Percentiles rank a stretch among this genome's conserved stretches.
Evolutionary conservation across 2,329 filamentous ascomycete species (phyloP).

Genomic region (Hypomyces perniciosus): DNA sequence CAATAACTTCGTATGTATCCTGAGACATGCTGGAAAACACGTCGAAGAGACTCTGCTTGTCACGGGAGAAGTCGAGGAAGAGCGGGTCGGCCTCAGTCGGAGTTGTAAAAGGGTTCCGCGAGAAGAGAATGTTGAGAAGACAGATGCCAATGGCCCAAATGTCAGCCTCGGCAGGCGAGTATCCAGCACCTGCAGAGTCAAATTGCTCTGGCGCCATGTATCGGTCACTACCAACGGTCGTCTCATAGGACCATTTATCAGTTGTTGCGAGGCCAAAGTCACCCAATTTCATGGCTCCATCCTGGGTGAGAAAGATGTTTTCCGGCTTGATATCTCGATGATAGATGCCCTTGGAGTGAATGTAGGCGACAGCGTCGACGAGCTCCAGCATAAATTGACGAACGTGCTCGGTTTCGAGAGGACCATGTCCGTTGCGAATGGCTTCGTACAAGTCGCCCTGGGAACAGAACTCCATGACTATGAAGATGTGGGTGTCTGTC

Average conservation of each 20-base stretch:
- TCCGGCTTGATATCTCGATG: constrained; percentile 99
- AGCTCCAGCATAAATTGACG: constrained; percentile 96
- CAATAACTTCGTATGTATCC: constrained; percentile 92
- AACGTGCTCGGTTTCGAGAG: constrained; percentile 91
- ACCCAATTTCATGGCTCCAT: constrained; percentile 89
- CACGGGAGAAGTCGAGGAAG: constrained; percentile 86
- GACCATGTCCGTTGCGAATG: constrained; percentile 81
- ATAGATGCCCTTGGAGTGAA: constrained; percentile 86
- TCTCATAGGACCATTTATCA: constrained; percentile 85
- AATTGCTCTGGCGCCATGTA: constrained; percentile 99
- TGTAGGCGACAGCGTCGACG: constrained; percentile 80
- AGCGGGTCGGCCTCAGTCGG: constrained; percentile 87
- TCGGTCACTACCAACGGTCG: constrained; percentile 90
- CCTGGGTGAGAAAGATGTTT: constrained; percentile 90
- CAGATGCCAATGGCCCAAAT: constrained; percentile 98
- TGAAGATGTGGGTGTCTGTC: constrained; percentile 80
- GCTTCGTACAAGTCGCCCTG: constrained; percentile 97
- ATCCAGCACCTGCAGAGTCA: constrained; percentile 78
- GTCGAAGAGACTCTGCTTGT: constrained; percentile 94
- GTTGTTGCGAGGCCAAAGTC: constrained; percentile 92
- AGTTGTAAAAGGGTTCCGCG: constrained; percentile 89
- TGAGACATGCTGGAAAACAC: constrained; percentile 98
- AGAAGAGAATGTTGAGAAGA: constrained; percentile 92
- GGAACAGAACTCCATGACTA: constrained; percentile 91
- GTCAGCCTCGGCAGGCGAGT: constrained; percentile 88